Percentiles rank a stretch among this genome's conserved stretches.
Evolutionary conservation across 441 rosid species (phyloP).

Genomic region (Populus tomentosa): DNA sequence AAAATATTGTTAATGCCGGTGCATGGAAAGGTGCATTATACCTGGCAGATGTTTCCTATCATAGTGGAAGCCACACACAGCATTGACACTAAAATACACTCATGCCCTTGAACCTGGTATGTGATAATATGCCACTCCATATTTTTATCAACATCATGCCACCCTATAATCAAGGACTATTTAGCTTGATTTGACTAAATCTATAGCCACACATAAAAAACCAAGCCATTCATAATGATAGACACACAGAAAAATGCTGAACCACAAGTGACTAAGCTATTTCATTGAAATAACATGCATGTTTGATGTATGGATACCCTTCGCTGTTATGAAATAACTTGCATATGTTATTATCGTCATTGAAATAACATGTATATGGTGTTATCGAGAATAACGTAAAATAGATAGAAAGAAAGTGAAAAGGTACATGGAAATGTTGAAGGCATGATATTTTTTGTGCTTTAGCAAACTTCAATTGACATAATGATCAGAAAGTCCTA

Average conservation of each 20-base stretch:
- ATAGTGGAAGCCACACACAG: neutral
- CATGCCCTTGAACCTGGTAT: neutral
- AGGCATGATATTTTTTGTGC: constrained; percentile 50
- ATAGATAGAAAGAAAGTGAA: neutral
- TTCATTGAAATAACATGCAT: neutral
- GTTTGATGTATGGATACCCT: neutral
- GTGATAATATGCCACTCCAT: neutral
- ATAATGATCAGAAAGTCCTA: constrained; percentile 9
- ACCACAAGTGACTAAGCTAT: neutral
- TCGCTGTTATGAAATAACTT: neutral
- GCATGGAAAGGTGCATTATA: neutral
- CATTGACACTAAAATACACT: neutral
- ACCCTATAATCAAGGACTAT: neutral
- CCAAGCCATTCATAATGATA: neutral
- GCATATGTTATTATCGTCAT: neutral
- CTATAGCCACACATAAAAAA: neutral
- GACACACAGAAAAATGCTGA: neutral
- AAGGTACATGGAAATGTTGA: constrained; percentile 13
- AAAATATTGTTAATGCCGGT: neutral
- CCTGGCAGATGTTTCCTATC: neutral
- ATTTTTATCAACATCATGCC: neutral
- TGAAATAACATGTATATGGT: constrained; percentile 11
- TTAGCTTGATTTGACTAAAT: neutral
- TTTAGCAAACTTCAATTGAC: neutral
- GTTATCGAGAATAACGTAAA: constrained; percentile 1